Evolutionary conservation across 805 yeast species (phyloP).

Genomic region (Ogataea nitratoaversa): DNA sequence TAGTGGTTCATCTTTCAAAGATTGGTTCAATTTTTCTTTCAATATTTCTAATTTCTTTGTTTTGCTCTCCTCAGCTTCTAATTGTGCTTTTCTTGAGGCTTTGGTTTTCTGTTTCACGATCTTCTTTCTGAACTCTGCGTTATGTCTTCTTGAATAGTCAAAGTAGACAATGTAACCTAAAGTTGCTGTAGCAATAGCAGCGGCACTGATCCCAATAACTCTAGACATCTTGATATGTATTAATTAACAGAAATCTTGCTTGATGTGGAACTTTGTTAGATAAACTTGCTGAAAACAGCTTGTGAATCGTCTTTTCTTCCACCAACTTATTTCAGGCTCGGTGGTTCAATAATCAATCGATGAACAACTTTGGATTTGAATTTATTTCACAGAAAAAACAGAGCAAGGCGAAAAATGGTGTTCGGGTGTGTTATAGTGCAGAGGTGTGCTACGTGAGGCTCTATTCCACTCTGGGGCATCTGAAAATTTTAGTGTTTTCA

Average conservation of each 20-base stretch:
- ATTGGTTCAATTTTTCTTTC: constrained; percentile 56
- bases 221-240: constrained; percentile 23
- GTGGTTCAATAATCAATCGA: too few relatives aligned
- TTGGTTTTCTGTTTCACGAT: constrained; percentile 61
- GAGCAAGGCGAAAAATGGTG: too few relatives aligned
- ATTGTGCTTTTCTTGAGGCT: constrained; percentile 54
- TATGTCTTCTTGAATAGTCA: constrained; percentile 86
- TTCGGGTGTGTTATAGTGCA: too few relatives aligned
- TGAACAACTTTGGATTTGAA: too few relatives aligned
- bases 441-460: not conserved
- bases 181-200: constrained; percentile 48
- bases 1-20: constrained; percentile 67
- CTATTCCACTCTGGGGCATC: not conserved
- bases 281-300: not conserved
- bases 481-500: not conserved
- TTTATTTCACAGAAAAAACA: too few relatives aligned
- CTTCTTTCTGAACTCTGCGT: constrained; percentile 73
- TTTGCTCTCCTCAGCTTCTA: constrained; percentile 52
- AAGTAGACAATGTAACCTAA: constrained; percentile 82
- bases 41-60: constrained; percentile 57
- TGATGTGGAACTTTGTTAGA: not conserved
- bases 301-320: too few relatives aligned
- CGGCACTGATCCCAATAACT: constrained; percentile 30
- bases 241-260: not conserved
- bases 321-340: too few relatives aligned